Evolutionary conservation across 176 grass and related monocot genomes (phyloP), one percentile per base, ranked within the genome.

Genomic region (Canna indica): DNA sequence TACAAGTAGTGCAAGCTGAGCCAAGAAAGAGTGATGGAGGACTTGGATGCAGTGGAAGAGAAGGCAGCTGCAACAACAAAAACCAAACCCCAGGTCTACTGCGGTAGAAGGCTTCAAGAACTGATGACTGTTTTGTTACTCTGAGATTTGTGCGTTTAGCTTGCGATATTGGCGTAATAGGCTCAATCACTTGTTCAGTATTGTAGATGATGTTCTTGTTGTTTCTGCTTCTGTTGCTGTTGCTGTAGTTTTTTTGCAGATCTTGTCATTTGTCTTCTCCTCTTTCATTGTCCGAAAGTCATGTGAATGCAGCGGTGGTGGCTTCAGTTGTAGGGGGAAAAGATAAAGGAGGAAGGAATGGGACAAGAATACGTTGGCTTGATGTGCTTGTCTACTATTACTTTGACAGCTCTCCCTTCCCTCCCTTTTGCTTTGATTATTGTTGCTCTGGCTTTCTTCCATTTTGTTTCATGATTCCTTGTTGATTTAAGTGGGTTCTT

Each of bases 231-330:
- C 7, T 54, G 50, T 18, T 54, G 50, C 22, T 5, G 50, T 20
- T 20, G 22, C 22, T 20, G 50, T 20, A n/a, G 50, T n/a, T 54
- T 54, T n/a, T 54, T 3, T 54, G 50, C 50, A 54, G 22, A 54
- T 54, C 50, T 25, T 54, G 50, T 54, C 50, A 54, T 54, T 54
- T 54, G 50, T 54, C 50, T 54, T 54, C 50, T 54, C 50, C 50
- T 20, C 22, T 11, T 54, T 18, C 50, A 54, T 54, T 25, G 22
- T 54, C 15, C 50, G n/a, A 54, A 20, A 54, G 7, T 18, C 50
- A 54, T 54, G 50, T 54, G 50, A 54, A 54, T 24, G 50, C 50
- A 54, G n/a, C n/a, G 7, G 50, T n/a, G 22, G 22, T 54, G 50
- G 50, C 20, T 54, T 54, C 3, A 54, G 17, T 6, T n/a, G 22